Evolutionary conservation across 192 early-diverging fungal genomes (phyloP), one percentile per base, ranked within the genome.

Genomic region (Coemansia sp.): DNA sequence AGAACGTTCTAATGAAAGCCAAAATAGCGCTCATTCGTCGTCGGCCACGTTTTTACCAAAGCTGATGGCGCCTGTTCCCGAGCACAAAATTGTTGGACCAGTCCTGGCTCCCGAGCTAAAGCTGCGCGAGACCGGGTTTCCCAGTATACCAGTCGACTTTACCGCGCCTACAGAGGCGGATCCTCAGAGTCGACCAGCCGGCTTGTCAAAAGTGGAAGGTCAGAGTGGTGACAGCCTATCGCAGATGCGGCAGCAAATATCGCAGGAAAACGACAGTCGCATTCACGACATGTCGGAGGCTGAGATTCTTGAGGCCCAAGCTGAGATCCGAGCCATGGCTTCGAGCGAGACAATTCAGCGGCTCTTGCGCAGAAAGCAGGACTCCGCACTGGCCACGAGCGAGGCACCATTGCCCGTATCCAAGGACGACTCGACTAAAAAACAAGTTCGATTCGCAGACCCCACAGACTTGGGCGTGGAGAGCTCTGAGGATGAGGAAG

Each of bases 281-380:
- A 86, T 63, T 77, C 89, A 62, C 88, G 90, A 68, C 49, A 96
- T 97, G 96, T 79, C 92, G 1, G 84, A 78, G 29, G 75, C 84
- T 9, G 93, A 96, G 43, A 91, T 95, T 27, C 65, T 84, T 3
- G 87, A 89, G 62, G 91, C 93, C 9, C 86, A 88, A 8, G 81
- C 76, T 16, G 90, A 94, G 60, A 87, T 97, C 24, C 69, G 87
- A 57, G 73, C 76, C 1, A 86, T 86, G 34, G 66, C 96, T 27
- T 88, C 89, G 62, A 87, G 88, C 12, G 87, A 85, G 13, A 74
- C 91, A 1, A 79, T 96, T 36, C 77, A 90, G 70, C 87, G 90
- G 62, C 73, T 96, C 0, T 70, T 85, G 74, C 78, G 76, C 22
- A 69, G 82, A 33, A 76, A 18, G 15, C 27, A 9, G 51, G 33